Conservation (phyloP, 441 rosid genomes). For the Erodium texanum region DNA sequence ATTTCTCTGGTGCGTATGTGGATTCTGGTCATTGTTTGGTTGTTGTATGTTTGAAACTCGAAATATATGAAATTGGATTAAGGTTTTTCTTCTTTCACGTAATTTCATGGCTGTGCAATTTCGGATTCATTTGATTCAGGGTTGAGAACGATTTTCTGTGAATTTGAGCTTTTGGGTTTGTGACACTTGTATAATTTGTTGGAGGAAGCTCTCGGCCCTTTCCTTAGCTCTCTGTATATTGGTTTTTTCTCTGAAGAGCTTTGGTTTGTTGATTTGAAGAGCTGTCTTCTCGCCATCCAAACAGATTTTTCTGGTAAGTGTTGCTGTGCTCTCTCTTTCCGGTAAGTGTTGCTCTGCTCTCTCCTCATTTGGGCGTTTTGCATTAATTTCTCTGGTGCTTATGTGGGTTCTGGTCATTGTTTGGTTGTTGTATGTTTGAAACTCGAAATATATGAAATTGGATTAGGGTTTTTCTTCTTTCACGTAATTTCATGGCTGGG, state of each 20-base stretch:
- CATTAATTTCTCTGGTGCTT: neutral
- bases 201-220: neutral
- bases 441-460: neutral
- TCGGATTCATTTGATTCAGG: neutral
- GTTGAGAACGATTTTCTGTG: neutral
- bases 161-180: neutral
- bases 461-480: neutral
- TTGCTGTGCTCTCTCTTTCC: too few relatives aligned
- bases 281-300: too few relatives aligned
- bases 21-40: neutral
- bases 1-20: neutral
- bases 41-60: neutral
- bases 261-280: too few relatives aligned
- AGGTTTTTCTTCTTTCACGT: neutral
- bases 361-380: too few relatives aligned
- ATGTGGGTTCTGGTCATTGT: neutral
- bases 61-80: neutral
- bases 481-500: neutral
- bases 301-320: too few relatives aligned
- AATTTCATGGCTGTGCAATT: neutral
- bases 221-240: too few relatives aligned
- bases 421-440: neutral
- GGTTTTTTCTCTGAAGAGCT: too few relatives aligned
- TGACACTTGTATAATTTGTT: too few relatives aligned
- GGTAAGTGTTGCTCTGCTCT: neutral